A percentile compares a stretch with the other conserved stretches of the same genome.
phyloP scores from a whole-genome alignment of 257 asterid species.

The Voacanga thouarsii region DNA sequence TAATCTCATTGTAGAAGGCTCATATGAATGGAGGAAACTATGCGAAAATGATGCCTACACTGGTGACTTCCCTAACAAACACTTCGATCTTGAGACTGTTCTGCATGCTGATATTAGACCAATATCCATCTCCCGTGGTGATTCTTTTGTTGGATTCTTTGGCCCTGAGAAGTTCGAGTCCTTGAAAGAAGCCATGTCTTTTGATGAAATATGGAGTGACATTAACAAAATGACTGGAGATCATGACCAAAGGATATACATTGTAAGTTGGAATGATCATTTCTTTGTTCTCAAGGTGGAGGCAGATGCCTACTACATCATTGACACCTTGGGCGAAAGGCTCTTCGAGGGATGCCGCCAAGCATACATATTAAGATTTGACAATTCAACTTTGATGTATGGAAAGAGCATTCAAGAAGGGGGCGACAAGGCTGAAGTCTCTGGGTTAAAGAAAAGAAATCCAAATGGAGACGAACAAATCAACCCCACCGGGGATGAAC shows the following conservation, averaged over 20 bases:
- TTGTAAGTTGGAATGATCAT: conserved; percentile 83
- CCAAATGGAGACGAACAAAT: conserved; percentile 7
- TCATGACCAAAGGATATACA: conserved; percentile 41
- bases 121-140: conserved; percentile 36
- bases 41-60: conserved; percentile 38
- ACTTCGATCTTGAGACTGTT: conserved; percentile 76
- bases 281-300: conserved; percentile 68
- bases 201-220: conserved; percentile 61
- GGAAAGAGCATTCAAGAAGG: conserved; percentile 6
- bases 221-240: conserved; percentile 23
- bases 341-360: conserved; percentile 62
- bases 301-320: conserved; percentile 43
- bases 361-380: conserved; percentile 62
- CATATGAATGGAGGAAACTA: conserved; percentile 70
- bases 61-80: conserved; percentile 59
- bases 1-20: conserved; percentile 57
- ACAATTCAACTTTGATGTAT: conserved; percentile 33
- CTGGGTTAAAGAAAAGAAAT: background rate
- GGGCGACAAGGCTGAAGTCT: background rate
- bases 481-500: conserved; percentile 12
- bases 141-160: conserved; percentile 72
- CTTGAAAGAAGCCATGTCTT: conserved; percentile 59
- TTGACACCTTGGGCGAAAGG: conserved; percentile 74
- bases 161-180: conserved; percentile 52
- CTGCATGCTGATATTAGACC: conserved; percentile 49